phyloP scores from a whole-genome alignment of 129 eudicot species.

The Smallanthus sonchifolius region DNA sequence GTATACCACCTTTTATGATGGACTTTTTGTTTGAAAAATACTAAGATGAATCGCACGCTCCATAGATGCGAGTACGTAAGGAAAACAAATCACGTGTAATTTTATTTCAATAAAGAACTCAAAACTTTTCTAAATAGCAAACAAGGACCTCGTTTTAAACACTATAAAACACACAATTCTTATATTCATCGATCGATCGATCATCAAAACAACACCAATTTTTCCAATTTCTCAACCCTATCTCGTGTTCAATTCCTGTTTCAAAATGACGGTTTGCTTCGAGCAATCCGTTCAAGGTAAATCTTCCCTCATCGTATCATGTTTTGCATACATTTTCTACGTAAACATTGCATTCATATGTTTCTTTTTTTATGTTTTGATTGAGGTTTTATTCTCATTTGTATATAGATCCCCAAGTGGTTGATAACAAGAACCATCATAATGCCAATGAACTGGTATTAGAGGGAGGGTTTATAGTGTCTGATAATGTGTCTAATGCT shows the following conservation, averaged over 20 bases:
- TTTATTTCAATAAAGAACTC: neutral
- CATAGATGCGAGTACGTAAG: no score
- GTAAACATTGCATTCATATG: neutral
- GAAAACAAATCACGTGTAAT: conserved; percentile 11
- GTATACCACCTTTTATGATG: no score
- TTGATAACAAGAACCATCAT: conserved; percentile 32
- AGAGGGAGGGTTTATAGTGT: conserved; percentile 63
- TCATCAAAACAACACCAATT: conserved; percentile 20
- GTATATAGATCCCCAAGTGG: conserved; percentile 32
- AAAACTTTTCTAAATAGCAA: conserved; percentile 24
- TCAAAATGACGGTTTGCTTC: conserved; percentile 55
- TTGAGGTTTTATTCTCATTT: neutral
- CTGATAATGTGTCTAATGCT: conserved; percentile 23
- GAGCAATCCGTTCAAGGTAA: conserved; percentile 61
- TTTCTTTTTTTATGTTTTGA: neutral
- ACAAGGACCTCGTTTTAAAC: conserved; percentile 31
- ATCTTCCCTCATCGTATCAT: neutral
- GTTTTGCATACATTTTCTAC: neutral
- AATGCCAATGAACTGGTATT: conserved; percentile 42
- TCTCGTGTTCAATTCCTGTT: neutral
- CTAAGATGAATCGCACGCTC: neutral
- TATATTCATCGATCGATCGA: neutral
- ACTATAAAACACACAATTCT: conserved; percentile 33
- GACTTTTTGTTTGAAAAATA: no score
- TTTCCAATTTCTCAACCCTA: neutral